Base-by-base conservation (phyloP, 352 stramenopile species). In the Globisporangium sylvaticum region DNA sequence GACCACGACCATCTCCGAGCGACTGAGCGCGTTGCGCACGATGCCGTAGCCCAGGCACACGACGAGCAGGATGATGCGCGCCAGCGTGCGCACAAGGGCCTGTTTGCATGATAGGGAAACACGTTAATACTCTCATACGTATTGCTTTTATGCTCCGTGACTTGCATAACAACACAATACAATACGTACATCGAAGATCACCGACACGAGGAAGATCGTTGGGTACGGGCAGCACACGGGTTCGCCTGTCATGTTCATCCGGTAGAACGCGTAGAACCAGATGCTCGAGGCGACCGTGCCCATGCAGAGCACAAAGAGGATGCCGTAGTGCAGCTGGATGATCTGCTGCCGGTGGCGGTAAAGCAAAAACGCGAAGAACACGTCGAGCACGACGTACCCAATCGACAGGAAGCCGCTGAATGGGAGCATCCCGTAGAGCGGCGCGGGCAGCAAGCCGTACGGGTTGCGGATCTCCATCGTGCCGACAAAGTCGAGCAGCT, bases 31-130 rank as follows among this genome's bases (percentile, higher is more conserved):
- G 64, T 81, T 77, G 62, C 84, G 81, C 24, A 95, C 88, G 63
- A 97, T 97, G 44, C 90, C 90, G 65, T 97, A 97, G 32, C 90
- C 90, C n/a, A 97, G 76, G 57, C 90, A 97, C 50, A 97, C 89
- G 37, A 96, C 75, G 5, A 97, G 72, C 54, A 97, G 70, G 24
- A 97, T 80, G 34, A 95, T 70, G 42, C 90, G 88, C 20, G 87
- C 88, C n/a, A 95, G 71, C 10, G 90, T 97, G 24, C 88, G 87
- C 65, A 95, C 87, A 27, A 91, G 69, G 1, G 82, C 84, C 84
- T 93, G 34, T 39, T 42, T 34, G 29, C 32, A 25, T 25, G 24
- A 66, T 37, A 25, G 22, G 22, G 20, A 12, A 29, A 53, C n/a
- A 37, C 25, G 24, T n/a, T 9, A 25, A 57, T 5, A 62, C 42